Base-by-base conservation (phyloP, 1,139 yeast species). In the Geotrichum fermentans region DNA sequence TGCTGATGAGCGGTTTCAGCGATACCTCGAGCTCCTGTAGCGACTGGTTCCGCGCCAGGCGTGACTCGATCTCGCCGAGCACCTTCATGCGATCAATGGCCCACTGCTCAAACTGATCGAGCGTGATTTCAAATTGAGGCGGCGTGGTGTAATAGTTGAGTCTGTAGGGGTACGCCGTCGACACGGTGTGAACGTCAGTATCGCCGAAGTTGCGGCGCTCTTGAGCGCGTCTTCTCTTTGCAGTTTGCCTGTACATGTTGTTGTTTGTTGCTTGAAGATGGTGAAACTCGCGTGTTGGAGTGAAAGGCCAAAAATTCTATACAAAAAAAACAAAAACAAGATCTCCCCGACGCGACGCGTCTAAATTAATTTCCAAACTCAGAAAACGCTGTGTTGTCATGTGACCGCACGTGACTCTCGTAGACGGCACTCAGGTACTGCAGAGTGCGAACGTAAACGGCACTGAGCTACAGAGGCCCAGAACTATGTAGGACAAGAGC, bases 81-180 rank as follows among this genome's bases (percentile, higher is more conserved):
- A 92, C 79, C 61, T 83, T 81, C 56, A 92, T 74, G 54, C 99
- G 73, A 61, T 92, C 97, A 45, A 92, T 84, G 7, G 97, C 97
- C 97, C 97, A 92, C 16, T 75, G 74, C 67, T 92, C 98, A 65
- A 92, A 94, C 62, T 92, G 86, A 56, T 90, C 97, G 34, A 92
- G 65, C 0, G 97, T 88, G 61, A 92, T 80, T 66, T 92, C 97
- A 32, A 82, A 81, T 33, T 74, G 67, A 0, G 97, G 97, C 6
- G 96, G 94, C 3, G 71, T 57, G 39, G 73, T 77, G 66, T 92
- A 92, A 61, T 90, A 76, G 43, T 83, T 79, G 45, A 85, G 71
- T 38, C 92, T 60, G 52, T 65, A 61, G 3, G 81, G 75, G 59
- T 77, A 78, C 49, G 33, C 26, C 7, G 35, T 17, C 5, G 47